Evolutionary conservation across 192 early-diverging fungal species (phyloP).

Genomic region (Rhizoclosmatium globosum): DNA sequence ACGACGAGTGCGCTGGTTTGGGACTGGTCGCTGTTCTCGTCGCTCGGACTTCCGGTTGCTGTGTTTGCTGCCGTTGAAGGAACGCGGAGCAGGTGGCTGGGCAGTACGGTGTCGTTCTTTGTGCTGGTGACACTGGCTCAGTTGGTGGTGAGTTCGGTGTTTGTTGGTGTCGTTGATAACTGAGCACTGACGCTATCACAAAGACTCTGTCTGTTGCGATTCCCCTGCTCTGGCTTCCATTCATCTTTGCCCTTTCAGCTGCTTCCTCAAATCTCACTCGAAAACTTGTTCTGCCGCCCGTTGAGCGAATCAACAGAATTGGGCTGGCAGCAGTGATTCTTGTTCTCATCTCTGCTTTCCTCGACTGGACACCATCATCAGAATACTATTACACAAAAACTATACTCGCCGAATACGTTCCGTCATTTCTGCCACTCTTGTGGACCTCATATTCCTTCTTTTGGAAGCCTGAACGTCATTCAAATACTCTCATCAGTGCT

Average conservation of each 20-base stretch:
- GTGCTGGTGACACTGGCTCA: neutral
- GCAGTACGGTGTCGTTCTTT: neutral
- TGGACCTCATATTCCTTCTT: constrained; percentile 1
- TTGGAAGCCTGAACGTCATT: neutral
- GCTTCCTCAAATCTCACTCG: neutral
- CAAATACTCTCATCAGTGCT: neutral
- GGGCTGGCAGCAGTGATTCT: neutral
- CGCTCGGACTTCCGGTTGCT: neutral
- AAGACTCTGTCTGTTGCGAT: neutral
- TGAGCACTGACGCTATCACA: neutral
- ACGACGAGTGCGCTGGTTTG: neutral
- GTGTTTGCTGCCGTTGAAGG: neutral
- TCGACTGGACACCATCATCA: neutral
- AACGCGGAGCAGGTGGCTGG: neutral
- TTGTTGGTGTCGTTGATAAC: neutral
- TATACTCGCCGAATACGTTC: neutral
- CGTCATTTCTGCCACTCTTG: neutral
- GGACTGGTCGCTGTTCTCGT: neutral
- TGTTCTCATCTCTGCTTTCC: neutral
- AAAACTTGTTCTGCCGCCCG: neutral
- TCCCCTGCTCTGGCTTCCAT: neutral
- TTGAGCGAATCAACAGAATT: neutral
- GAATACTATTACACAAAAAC: neutral
- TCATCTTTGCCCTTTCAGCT: neutral
- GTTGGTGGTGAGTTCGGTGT: neutral